phyloP scores from a whole-genome alignment of 371 early-diverging fungal genomes.

The Zancudomyces culisetae region DNA sequence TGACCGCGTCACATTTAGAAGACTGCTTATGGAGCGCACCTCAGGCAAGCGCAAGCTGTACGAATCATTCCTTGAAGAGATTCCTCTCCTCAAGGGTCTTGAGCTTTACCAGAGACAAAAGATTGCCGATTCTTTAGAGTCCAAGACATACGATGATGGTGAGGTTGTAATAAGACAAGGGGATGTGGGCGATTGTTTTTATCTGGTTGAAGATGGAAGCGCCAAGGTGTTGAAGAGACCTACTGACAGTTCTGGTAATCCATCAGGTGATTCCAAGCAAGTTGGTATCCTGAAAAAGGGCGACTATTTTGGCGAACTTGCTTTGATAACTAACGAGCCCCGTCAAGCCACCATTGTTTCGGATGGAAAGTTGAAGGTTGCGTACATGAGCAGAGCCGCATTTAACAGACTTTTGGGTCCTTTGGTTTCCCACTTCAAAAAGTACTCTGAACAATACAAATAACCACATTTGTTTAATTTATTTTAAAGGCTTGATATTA shows the following conservation, averaged over 20 bases:
- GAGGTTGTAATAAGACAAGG: conserved; percentile 75
- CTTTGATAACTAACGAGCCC: conserved; percentile 74
- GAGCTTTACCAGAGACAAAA: conserved; percentile 85
- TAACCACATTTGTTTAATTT: conserved; percentile 1
- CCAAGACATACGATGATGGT: conserved; percentile 56
- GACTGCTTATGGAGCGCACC: conserved; percentile 86
- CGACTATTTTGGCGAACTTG: conserved; percentile 93
- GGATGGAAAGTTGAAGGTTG: conserved; percentile 76
- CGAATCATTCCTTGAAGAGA: conserved; percentile 78
- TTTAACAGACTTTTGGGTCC: conserved; percentile 87
- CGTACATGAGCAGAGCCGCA: conserved; percentile 73
- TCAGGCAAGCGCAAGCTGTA: conserved; percentile 80
- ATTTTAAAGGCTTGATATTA: background rate
- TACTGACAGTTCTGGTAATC: background rate
- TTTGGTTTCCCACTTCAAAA: conserved; percentile 52
- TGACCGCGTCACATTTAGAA: conserved; percentile 85
- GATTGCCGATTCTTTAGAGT: conserved; percentile 85
- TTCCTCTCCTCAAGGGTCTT: conserved; percentile 60
- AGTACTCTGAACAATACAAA: background rate
- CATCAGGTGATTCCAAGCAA: conserved; percentile 24
- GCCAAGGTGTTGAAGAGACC: conserved; percentile 47
- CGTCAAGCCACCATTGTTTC: conserved; percentile 81
- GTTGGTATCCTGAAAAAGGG: conserved; percentile 63
- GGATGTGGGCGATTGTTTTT: conserved; percentile 59
- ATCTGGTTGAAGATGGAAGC: conserved; percentile 81